Evolutionary conservation across 768 basidiomycete species (phyloP), one percentile per base, ranked within the genome.

Genomic region (Nevesoporus exiguus): DNA sequence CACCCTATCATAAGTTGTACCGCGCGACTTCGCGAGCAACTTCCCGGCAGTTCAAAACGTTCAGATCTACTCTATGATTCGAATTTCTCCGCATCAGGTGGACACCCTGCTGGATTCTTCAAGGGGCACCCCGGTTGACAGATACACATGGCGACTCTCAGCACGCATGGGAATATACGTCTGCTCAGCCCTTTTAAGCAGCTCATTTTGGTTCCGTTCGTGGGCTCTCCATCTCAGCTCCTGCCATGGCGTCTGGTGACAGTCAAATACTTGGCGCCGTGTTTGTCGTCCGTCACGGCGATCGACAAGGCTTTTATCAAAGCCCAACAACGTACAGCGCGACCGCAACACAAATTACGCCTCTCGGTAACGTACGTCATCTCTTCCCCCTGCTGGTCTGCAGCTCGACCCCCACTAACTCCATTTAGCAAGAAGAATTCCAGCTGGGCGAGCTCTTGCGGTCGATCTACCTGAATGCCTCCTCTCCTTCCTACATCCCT

Each of bases 221-320:
- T 27, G 33, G 41, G 49, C 25, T 33, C 33, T 49, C 31, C 3
- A 42, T 44, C 36, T 9, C 40, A 39, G n/a, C 11, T 46, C 40
- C 2, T 40, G 44, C 14, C 48, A 66, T 66, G 65, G 21, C 55
- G 13, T 57, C 65, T 4, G 40, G 22, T 36, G 49, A 62, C 47
- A 61, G 69, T 52, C 65, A 72, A 52, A 59, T 84, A 25, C 68
- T 85, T 7, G 83, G 84, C 40, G 80, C 79, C 22, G 76, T 85
- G n/a, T 64, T 85, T 37, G 65, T 85, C 47, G 64, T 76, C 31
- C 77, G 84, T 51, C 84, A 85, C 58, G 83, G 83, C 13, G 84
- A 85, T 63, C 80, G 83, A 36, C 70, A 71, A 67, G 84, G 83
- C 0, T 87, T 87, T 62, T 88, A 85, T 66, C 86, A 87, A 66